Conservation (phyloP, 352 stramenopile genomes). For the Globisporangium orthogonon region DNA sequence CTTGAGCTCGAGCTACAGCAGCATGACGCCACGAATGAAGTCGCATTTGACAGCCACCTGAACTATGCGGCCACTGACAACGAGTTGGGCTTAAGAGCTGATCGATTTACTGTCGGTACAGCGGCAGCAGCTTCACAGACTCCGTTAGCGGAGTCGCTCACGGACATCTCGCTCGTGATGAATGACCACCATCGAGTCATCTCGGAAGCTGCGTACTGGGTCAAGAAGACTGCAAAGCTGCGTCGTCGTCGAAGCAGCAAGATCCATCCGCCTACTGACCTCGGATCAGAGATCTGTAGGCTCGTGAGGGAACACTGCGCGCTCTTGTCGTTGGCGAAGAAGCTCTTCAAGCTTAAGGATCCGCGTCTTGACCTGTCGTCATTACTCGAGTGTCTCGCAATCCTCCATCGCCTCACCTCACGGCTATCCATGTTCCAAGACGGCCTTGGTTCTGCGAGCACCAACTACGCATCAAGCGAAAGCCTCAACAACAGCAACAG, state of each 20-base stretch:
- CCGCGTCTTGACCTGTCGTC: constrained; percentile 38
- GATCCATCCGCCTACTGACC: constrained; percentile 13
- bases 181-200: constrained; percentile 65
- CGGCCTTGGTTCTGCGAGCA: constrained; percentile 2
- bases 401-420: constrained; percentile 29
- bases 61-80: too few species aligned
- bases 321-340: constrained; percentile 35
- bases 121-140: constrained; percentile 10
- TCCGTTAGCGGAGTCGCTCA: constrained; percentile 45
- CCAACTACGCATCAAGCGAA: constrained; percentile 15
- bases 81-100: too few species aligned
- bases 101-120: neutral
- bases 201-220: constrained; percentile 37
- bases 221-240: constrained; percentile 30
- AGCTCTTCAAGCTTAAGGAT: constrained; percentile 49
- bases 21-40: neutral
- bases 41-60: neutral
- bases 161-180: constrained; percentile 76
- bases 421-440: constrained; percentile 24
- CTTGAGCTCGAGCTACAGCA: constrained; percentile 10
- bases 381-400: constrained; percentile 47
- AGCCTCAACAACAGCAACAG: constrained; percentile 11
- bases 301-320: constrained; percentile 51
- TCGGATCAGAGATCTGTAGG: constrained; percentile 40
- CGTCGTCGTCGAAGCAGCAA: neutral